Conservation (phyloP, 371 early-diverging fungal species). For the Mucor lusitanicus region DNA sequence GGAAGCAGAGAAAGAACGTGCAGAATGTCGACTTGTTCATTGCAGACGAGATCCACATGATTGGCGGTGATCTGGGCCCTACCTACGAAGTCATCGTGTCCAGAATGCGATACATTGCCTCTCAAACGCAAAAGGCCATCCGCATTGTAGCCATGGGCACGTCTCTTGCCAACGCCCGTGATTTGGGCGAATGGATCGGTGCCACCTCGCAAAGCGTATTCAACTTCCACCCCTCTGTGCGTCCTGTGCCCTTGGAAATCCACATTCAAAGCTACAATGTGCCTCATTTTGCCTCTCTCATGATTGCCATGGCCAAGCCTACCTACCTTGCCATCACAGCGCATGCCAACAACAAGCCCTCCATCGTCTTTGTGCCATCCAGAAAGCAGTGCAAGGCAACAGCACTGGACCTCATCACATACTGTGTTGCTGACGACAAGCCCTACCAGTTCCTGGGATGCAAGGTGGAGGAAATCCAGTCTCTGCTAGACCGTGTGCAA, state of each 20-base stretch:
- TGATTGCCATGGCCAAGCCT: constrained; percentile 94
- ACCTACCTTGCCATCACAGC: constrained; percentile 78
- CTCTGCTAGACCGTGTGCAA: constrained; percentile 63
- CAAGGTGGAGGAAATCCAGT: constrained; percentile 62
- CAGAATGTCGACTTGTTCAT: constrained; percentile 90
- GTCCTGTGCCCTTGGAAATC: constrained; percentile 93
- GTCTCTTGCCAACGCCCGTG: constrained; percentile 92
- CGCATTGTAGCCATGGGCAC: constrained; percentile 92
- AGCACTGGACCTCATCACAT: constrained; percentile 82
- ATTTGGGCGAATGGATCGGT: constrained; percentile 97
- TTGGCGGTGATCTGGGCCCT: constrained; percentile 86
- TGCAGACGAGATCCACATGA: constrained; percentile 96
- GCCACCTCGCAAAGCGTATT: constrained; percentile 74
- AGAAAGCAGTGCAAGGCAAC: constrained; percentile 91
- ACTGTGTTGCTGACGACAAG: constrained; percentile 72
- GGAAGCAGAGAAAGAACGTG: constrained; percentile 92
- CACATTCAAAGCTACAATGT: constrained; percentile 90
- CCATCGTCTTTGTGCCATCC: constrained; percentile 90
- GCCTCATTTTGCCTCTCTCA: constrained; percentile 90
- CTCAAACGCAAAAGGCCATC: constrained; percentile 78
- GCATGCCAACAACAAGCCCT: constrained; percentile 67
- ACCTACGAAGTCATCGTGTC: constrained; percentile 91
- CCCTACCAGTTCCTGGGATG: constrained; percentile 76
- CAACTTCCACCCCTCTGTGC: constrained; percentile 93
- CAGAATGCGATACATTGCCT: constrained; percentile 90